phyloP scores from a whole-genome alignment of 352 stramenopile species.

The Globisporangium spinosum region DNA sequence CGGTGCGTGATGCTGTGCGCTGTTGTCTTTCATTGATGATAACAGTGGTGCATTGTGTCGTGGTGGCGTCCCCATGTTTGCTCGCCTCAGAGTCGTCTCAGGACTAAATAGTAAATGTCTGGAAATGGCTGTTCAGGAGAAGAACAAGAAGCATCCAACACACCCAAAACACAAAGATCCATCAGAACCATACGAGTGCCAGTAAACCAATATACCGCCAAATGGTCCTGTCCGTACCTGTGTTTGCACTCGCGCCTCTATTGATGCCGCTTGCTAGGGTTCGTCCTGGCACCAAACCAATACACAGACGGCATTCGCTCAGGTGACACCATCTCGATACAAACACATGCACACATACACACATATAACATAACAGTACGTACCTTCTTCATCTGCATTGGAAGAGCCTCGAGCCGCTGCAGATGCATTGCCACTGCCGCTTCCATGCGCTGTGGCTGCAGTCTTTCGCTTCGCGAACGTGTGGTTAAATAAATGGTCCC shows the following conservation, averaged over 20 bases:
- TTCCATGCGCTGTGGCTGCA: background rate
- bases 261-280: constrained; percentile 11
- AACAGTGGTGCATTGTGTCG: background rate
- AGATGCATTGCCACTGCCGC: background rate
- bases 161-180: background rate
- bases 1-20: background rate
- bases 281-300: constrained; percentile 6
- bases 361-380: background rate
- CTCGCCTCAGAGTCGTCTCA: constrained; percentile 15
- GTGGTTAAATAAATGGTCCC: constrained; percentile 19
- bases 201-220: background rate
- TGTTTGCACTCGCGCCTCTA: constrained; percentile 16
- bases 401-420: background rate
- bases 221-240: background rate
- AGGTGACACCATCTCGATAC: background rate
- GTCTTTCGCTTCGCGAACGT: constrained; percentile 17
- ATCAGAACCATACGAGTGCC: background rate
- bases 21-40: background rate
- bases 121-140: constrained; percentile 23
- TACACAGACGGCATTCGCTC: background rate
- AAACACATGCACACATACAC: background rate
- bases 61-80: constrained; percentile 12
- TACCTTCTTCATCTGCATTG: background rate
- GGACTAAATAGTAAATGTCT: constrained; percentile 54
- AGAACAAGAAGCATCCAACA: background rate